phyloP scores from a whole-genome alignment of 1,139 yeast genomes.

The Lodderomyces theae region DNA sequence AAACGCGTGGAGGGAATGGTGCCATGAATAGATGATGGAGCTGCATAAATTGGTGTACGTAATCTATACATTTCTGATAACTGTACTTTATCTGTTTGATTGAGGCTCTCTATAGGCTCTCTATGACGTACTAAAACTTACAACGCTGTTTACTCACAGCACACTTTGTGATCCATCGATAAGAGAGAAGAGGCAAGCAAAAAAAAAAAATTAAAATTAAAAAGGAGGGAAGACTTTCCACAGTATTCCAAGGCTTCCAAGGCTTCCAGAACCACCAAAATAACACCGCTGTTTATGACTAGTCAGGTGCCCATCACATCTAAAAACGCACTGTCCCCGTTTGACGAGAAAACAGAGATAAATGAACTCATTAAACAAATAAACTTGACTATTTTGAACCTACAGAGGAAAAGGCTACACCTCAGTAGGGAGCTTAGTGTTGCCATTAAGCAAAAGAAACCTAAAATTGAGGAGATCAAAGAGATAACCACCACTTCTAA shows the following conservation, averaged over 20 bases:
- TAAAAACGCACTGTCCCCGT: not conserved
- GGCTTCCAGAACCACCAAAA: not conserved
- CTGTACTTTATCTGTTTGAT: too few species aligned
- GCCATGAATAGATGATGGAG: constrained; percentile 17
- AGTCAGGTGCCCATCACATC: not conserved
- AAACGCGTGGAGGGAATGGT: constrained; percentile 16
- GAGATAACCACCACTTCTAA: not conserved
- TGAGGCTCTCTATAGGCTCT: too few species aligned
- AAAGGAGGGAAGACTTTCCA: too few species aligned
- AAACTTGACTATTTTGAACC: constrained; percentile 4
- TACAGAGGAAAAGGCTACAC: constrained; percentile 4
- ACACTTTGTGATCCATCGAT: too few species aligned
- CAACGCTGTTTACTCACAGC: too few species aligned
- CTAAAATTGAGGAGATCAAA: not conserved
- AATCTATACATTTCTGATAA: too few species aligned
- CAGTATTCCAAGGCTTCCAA: too few species aligned
- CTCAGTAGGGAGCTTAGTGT: constrained; percentile 1
- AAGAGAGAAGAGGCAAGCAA: too few species aligned
- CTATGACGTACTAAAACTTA: too few species aligned
- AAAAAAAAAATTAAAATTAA: too few species aligned
- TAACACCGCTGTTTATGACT: not conserved
- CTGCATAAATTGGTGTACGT: too few species aligned
- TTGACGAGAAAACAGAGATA: constrained; percentile 3
- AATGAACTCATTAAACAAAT: constrained; percentile 5
- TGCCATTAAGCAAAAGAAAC: not conserved